phyloP scores from a whole-genome alignment of 768 basidiomycete genomes.

The Coprinopsis marcescibilis region DNA sequence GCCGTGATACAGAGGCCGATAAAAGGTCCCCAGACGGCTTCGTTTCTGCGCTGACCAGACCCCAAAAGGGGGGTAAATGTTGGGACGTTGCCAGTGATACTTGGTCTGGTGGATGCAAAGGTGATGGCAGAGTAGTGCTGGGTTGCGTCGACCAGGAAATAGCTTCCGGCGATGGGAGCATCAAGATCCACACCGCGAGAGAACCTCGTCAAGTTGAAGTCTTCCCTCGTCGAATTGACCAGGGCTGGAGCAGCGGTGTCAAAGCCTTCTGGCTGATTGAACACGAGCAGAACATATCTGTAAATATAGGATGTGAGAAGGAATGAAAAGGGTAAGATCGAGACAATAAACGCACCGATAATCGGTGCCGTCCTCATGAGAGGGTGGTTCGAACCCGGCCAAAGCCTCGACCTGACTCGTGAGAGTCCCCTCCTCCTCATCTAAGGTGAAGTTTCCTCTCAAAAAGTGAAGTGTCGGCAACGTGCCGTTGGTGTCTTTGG shows the following conservation, averaged over 20 bases:
- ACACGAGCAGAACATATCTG: constrained; percentile 33
- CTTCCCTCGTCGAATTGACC: constrained; percentile 20
- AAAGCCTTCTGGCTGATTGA: constrained; percentile 27
- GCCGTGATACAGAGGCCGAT: constrained; percentile 5
- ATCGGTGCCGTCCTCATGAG: constrained; percentile 34
- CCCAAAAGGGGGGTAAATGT: constrained; percentile 4
- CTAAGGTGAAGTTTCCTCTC: constrained; percentile 30
- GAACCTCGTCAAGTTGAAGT: constrained; percentile 35
- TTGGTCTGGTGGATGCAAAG: constrained; percentile 4
- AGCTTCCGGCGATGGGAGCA: constrained; percentile 35
- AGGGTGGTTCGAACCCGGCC: constrained; percentile 32
- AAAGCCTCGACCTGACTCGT: constrained; percentile 34
- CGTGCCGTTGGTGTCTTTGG: constrained; percentile 26
- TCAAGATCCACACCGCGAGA: constrained; percentile 27
- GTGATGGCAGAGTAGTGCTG: constrained; percentile 12
- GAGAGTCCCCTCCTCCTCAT: constrained; percentile 23
- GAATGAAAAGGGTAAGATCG: neutral
- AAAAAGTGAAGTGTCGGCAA: constrained; percentile 38
- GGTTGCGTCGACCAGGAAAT: constrained; percentile 31
- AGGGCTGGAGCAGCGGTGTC: constrained; percentile 22
- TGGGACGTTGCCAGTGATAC: neutral
- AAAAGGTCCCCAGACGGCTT: neutral
- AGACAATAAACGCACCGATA: constrained; percentile 31
- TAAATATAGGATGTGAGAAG: constrained; percentile 2
- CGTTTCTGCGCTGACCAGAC: neutral